Conservation (phyloP, 2,329 filamentous ascomycete species). For the Claviceps fusiformis region DNA sequence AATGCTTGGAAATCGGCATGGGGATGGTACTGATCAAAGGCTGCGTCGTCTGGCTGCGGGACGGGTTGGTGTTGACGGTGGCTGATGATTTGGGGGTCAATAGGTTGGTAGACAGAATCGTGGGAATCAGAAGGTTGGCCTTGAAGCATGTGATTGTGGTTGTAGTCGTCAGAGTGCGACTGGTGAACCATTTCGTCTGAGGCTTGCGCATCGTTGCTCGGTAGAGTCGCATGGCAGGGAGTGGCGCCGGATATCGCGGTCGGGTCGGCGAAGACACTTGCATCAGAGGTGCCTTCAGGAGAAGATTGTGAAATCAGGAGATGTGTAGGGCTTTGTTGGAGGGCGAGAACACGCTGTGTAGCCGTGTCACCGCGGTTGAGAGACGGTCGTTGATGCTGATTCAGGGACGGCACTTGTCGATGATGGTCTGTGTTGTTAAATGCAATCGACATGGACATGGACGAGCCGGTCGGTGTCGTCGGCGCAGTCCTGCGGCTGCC, state of each 20-base stretch:
- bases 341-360: slow-evolving; percentile 13
- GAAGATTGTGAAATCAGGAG: slow-evolving; percentile 16
- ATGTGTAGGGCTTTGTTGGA: slow-evolving; percentile 17
- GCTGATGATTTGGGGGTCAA: slow-evolving; percentile 46
- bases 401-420: background rate
- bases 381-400: background rate
- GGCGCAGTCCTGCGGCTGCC: slow-evolving; percentile 11
- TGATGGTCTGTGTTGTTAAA: background rate
- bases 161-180: slow-evolving; percentile 12
- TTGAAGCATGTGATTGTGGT: slow-evolving; percentile 22
- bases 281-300: slow-evolving; percentile 13
- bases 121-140: slow-evolving; percentile 13
- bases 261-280: slow-evolving; percentile 32
- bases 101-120: slow-evolving; percentile 32
- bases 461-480: background rate
- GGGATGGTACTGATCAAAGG: slow-evolving; percentile 27
- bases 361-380: slow-evolving; percentile 8
- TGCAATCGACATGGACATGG: background rate
- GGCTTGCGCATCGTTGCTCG: background rate
- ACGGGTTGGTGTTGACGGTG: slow-evolving; percentile 15
- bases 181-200: slow-evolving; percentile 2
- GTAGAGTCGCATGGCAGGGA: background rate
- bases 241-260: slow-evolving; percentile 32
- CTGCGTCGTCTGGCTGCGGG: slow-evolving; percentile 14
- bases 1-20: slow-evolving; percentile 41